phyloP scores from a whole-genome alignment of 2,329 filamentous ascomycete species.

The Venturia oleaginea region DNA sequence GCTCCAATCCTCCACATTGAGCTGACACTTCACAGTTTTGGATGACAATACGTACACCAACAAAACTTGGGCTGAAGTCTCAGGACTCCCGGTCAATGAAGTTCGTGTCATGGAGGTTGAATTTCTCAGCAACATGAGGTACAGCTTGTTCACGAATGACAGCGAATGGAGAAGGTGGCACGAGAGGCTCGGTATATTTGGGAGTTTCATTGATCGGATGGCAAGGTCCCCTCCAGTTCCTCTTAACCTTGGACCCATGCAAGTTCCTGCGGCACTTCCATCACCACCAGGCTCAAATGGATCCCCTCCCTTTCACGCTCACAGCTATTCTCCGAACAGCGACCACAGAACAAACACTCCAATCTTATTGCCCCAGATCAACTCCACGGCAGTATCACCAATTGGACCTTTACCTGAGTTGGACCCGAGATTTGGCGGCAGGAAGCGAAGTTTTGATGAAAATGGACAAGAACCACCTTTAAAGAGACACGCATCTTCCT shows the following conservation, averaged over 20 bases:
- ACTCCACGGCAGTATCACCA: constrained; percentile 35
- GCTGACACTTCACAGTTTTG: constrained; percentile 48
- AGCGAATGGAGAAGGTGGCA: constrained; percentile 86
- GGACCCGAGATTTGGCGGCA: constrained; percentile 26
- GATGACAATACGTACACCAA: constrained; percentile 99
- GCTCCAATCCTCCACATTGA: constrained; percentile 24
- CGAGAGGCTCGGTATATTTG: constrained; percentile 69
- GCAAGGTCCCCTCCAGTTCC: constrained; percentile 25
- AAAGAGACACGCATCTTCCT: constrained; percentile 35
- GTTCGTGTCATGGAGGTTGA: constrained; percentile 99
- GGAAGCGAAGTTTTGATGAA: constrained; percentile 53
- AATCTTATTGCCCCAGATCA: constrained; percentile 30
- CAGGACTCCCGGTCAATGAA: constrained; percentile 83
- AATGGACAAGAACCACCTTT: constrained; percentile 45
- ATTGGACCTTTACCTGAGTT: constrained; percentile 34
- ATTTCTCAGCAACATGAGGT: constrained; percentile 96
- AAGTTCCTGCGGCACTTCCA: constrained; percentile 38
- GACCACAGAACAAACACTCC: constrained; percentile 23
- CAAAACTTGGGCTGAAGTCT: constrained; percentile 98
- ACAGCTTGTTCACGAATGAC: constrained; percentile 79
- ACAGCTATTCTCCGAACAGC: constrained; percentile 34
- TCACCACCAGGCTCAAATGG: constrained; percentile 43
- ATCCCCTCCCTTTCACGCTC: constrained; percentile 37
- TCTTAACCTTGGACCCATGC: constrained; percentile 26
- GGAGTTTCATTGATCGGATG: constrained; percentile 70